A percentile compares a stretch with the other conserved stretches of the same genome.
Evolutionary conservation across 139 green algal species (phyloP).

Genomic region (Micromonas commoda): DNA sequence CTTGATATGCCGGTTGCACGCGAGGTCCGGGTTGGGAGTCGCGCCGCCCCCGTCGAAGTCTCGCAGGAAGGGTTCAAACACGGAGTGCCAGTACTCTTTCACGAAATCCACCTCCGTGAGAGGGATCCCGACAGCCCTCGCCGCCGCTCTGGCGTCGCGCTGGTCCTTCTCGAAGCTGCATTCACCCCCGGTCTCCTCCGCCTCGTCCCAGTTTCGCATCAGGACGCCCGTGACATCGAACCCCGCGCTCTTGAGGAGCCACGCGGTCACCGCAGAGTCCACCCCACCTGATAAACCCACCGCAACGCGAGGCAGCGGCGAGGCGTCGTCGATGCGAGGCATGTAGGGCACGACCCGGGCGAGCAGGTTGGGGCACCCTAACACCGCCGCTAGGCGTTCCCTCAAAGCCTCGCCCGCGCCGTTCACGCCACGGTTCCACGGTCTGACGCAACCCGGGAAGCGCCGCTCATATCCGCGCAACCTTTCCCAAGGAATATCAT

Average conservation of each 20-base stretch:
- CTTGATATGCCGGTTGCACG: slow-evolving; percentile 80
- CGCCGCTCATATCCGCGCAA: too few species aligned
- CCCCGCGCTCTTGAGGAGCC: slow-evolving; percentile 38
- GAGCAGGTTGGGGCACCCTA: too few species aligned
- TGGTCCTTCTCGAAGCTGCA: slow-evolving; percentile 35
- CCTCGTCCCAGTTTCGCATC: slow-evolving; percentile 78
- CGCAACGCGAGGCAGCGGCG: slow-evolving; percentile 38
- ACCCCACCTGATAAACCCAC: slow-evolving; percentile 73
- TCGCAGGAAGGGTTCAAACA: slow-evolving; percentile 63
- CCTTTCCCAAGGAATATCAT: too few species aligned
- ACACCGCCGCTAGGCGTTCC: too few species aligned
- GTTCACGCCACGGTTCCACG: too few species aligned
- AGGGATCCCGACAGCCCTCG: slow-evolving; percentile 48
- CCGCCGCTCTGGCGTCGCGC: slow-evolving; percentile 34
- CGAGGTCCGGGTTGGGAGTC: slow-evolving; percentile 79
- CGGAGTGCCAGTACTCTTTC: slow-evolving; percentile 61
- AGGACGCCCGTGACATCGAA: slow-evolving; percentile 61
- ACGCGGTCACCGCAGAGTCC: slow-evolving; percentile 63
- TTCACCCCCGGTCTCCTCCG: slow-evolving; percentile 55
- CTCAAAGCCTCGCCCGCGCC: too few species aligned
- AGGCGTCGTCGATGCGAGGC: not conserved
- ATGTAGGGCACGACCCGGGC: not conserved
- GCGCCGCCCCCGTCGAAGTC: slow-evolving; percentile 44
- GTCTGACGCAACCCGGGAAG: too few species aligned
- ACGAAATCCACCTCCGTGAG: slow-evolving; percentile 65